These are phyloP conservation scores for Cladophialophora psammophila DNA, from an alignment of 2,329 filamentous ascomycete species.

Conservation along the genomic window DNA sequence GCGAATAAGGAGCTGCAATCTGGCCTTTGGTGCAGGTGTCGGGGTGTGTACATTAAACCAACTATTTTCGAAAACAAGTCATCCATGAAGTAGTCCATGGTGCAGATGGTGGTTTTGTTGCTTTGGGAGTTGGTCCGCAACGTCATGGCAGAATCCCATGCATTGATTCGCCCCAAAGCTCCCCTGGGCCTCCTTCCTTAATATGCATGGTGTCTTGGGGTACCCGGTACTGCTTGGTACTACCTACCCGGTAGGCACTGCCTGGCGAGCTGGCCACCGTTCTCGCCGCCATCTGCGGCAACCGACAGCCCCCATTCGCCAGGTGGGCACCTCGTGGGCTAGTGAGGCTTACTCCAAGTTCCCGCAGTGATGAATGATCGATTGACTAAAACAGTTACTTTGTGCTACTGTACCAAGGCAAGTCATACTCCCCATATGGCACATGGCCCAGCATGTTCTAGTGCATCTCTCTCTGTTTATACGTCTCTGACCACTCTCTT, in stretches of 20 bases:
- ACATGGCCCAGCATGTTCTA: neutral
- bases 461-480: neutral
- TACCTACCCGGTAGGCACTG: neutral
- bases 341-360: neutral
- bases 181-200: neutral
- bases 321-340: neutral
- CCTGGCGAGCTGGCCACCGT: neutral
- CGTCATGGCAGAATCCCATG: slow-evolving; percentile 20
- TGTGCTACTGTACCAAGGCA: neutral
- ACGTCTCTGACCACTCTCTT: neutral
- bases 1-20: neutral
- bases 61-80: neutral
- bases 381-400: neutral
- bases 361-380: slow-evolving; percentile 5
- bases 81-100: neutral
- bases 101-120: neutral
- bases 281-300: slow-evolving; percentile 1
- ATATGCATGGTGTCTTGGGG: no score
- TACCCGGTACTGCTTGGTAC: neutral
- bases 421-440: neutral
- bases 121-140: slow-evolving; percentile 1
- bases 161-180: slow-evolving; percentile 19
- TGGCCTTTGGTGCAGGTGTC: neutral
- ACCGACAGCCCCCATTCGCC: neutral
- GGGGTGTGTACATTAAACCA: neutral